These are phyloP conservation scores for Phytophthora pisi DNA, from an alignment of 352 stramenopile genomes.

Conservation along the genomic window DNA sequence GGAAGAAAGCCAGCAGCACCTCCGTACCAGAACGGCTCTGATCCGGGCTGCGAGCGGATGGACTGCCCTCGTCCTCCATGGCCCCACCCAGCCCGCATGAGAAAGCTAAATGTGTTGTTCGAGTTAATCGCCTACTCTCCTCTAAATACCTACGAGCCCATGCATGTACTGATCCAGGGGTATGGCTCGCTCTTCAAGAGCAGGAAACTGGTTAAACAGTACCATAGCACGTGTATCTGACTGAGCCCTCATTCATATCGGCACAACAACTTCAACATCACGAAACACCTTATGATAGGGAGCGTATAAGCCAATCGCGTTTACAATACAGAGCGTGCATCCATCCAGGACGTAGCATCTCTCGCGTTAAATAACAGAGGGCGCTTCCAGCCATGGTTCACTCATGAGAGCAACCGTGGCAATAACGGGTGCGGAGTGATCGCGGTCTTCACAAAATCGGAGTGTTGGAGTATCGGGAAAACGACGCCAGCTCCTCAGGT, in stretches of 20 bases:
- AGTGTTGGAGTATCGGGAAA: neutral
- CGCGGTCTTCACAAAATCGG: constrained; percentile 16
- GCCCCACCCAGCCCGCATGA: neutral
- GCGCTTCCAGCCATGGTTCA: constrained; percentile 13
- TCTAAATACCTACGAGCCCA: too few species aligned
- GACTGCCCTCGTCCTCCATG: constrained; percentile 13
- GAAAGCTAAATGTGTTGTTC: neutral
- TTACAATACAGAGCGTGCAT: constrained; percentile 31
- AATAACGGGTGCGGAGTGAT: constrained; percentile 4
- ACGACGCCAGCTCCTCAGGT: constrained; percentile 15
- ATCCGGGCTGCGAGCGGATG: neutral
- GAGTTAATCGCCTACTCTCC: too few species aligned
- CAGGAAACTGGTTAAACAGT: too few species aligned
- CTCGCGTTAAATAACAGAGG: constrained; percentile 40
- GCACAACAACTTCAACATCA: constrained; percentile 8
- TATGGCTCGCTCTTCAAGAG: too few species aligned
- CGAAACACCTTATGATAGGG: neutral
- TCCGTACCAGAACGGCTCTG: constrained; percentile 21
- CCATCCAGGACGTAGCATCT: constrained; percentile 15
- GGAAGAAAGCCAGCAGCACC: neutral
- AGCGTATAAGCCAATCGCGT: constrained; percentile 18
- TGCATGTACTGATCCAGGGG: neutral
- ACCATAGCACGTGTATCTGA: too few species aligned
- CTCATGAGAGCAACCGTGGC: constrained; percentile 15
- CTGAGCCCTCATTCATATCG: neutral